A percentile compares a stretch with the other conserved stretches of the same genome.
Evolutionary conservation across 23 red algal species (phyloP).

Genomic region (Gracilaria domingensis): DNA sequence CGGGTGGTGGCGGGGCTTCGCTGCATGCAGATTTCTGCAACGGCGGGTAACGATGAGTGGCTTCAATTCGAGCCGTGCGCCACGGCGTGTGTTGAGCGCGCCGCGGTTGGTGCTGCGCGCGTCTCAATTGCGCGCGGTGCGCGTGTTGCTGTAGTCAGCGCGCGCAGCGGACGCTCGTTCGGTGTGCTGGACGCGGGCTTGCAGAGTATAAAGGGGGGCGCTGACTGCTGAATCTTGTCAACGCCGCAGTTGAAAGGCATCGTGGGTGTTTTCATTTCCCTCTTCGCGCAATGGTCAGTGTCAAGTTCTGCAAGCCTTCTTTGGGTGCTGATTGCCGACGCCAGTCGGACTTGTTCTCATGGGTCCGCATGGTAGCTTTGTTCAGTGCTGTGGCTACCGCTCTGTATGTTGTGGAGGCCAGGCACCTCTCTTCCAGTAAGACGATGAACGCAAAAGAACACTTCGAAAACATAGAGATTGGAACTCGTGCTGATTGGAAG

Average conservation of each 20-base stretch:
- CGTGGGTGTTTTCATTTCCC: not conserved
- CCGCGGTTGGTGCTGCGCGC: not conserved
- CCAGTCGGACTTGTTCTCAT: not conserved
- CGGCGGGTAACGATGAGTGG: not conserved
- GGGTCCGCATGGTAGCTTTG: conserved; percentile 6
- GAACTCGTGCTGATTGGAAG: conserved; percentile 50
- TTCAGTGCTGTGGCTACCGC: conserved; percentile 19
- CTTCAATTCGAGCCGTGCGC: conserved; percentile 7
- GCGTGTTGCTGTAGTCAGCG: not conserved
- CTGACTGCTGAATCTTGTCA: not conserved
- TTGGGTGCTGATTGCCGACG: not conserved
- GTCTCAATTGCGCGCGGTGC: not conserved
- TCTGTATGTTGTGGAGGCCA: conserved; percentile 13
- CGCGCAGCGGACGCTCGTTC: not conserved
- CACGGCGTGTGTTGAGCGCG: not conserved
- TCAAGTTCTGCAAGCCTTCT: not conserved
- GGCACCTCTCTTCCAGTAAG: not conserved
- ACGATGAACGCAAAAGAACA: not conserved
- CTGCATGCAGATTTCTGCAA: not conserved
- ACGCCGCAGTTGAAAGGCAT: not conserved
- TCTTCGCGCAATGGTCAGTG: not conserved
- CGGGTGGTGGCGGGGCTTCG: not conserved
- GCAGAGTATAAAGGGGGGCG: not conserved
- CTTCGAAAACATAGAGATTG: not conserved
- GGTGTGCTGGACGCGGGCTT: not conserved